Evolutionary conservation across 768 basidiomycete genomes (phyloP), one percentile per base, ranked within the genome.

Genomic region (Hericium coralloides): DNA sequence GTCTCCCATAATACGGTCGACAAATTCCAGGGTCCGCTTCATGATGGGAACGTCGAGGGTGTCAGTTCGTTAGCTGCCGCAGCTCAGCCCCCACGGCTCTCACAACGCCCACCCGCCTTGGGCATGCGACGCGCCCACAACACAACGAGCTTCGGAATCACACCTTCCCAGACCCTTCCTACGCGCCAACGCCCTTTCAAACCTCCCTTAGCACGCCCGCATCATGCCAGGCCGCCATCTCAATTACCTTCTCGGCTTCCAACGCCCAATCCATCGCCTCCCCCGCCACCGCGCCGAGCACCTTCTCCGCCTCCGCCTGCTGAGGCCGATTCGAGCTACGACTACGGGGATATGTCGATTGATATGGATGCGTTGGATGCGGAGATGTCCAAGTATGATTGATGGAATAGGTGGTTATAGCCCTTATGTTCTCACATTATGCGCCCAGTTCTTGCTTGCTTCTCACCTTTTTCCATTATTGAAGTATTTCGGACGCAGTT

Each of bases 351-450:
- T 9, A 20, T 50, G 12, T 50, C 49, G 6, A 17, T 50, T 12
- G 49, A 50, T 17, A 25, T 23, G 18, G 49, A 50, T 36, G 18
- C 25, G 49, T 23, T 50, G 18, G 49, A 50, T 25, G 49, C 49
- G 18, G 49, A 50, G 49, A 50, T 50, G 49, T 25, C 18, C 15
- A 50, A 50, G 49, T 50, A 50, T 23, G 49, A 50, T n/a, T 50
- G 49, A 50, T n/a, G 43, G 31, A 31, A 31, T 8, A 31, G n/a
- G 61, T 63, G 10, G 63, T 49, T 20, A 55, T 64, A 15, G 68
- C 31, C 31, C 31, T 31, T 31, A 31, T 31, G 31, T 31, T 31
- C 6, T 31, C 31, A 31, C 1, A 31, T 31, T 8, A 31, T 31
- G 31, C 7, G 18, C 12, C 20, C 31, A 8, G 31, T 31, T 31